Conservation (phyloP, 352 stramenopile genomes). For the Globisporangium parvum region DNA sequence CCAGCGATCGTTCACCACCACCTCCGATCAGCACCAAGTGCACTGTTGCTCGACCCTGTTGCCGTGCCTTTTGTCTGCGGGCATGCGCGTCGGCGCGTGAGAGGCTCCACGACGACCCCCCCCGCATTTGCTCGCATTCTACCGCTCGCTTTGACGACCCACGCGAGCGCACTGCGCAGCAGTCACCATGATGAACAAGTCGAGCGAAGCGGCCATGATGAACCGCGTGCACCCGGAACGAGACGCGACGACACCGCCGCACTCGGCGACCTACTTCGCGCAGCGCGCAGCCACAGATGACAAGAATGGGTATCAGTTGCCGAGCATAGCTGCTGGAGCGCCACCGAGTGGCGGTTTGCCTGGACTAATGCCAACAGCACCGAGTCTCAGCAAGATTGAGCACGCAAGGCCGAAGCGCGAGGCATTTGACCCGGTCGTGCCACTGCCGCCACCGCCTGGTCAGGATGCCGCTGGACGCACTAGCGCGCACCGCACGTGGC, state of each 20-base stretch:
- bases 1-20: too few relatives aligned
- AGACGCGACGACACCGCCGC: conserved; percentile 2
- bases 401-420: neutral
- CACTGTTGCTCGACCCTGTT: too few relatives aligned
- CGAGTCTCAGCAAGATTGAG: conserved; percentile 12
- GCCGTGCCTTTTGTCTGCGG: too few relatives aligned
- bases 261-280: conserved; percentile 6
- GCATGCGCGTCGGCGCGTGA: too few relatives aligned
- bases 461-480: neutral
- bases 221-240: conserved; percentile 14
- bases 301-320: neutral
- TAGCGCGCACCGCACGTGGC: conserved; percentile 14
- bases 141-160: neutral
- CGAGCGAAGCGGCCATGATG: conserved; percentile 1
- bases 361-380: neutral
- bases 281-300: neutral
- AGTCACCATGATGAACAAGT: conserved; percentile 1
- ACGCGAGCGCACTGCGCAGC: neutral
- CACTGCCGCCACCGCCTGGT: neutral
- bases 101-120: neutral
- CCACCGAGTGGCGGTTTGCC: neutral
- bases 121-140: too few relatives aligned
- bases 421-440: conserved; percentile 6
- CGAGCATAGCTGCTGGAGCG: neutral
- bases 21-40: too few relatives aligned